phyloP scores from a whole-genome alignment of 257 asterid genomes.

The Rhazya stricta region DNA sequence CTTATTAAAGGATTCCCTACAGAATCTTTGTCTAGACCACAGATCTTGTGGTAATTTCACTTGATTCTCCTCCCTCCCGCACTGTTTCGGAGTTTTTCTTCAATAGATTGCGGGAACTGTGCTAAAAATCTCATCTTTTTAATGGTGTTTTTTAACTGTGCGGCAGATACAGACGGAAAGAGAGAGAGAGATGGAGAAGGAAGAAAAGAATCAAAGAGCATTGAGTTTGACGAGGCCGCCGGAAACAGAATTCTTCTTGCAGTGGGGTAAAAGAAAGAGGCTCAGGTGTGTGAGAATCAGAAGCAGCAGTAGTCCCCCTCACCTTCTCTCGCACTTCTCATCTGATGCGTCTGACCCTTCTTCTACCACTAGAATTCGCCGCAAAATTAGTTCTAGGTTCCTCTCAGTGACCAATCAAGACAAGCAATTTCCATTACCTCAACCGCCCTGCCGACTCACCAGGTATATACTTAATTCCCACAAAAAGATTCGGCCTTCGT shows the following conservation, averaged over 20 bases:
- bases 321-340: neutral
- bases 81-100: neutral
- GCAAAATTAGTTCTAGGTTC: conserved; percentile 30
- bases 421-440: conserved; percentile 22
- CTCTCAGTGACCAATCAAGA: conserved; percentile 19
- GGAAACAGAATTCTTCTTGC: conserved; percentile 36
- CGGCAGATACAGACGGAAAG: neutral
- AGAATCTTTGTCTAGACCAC: conserved; percentile 2
- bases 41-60: conserved; percentile 20
- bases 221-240: conserved; percentile 11
- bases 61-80: neutral
- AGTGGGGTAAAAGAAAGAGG: conserved; percentile 53
- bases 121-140: neutral
- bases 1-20: neutral
- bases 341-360: conserved; percentile 19
- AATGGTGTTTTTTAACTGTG: neutral
- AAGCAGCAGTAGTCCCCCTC: conserved; percentile 24
- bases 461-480: conserved; percentile 23
- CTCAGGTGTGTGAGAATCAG: conserved; percentile 44
- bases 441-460: conserved; percentile 23
- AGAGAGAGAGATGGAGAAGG: conserved; percentile 28
- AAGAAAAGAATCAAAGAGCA: conserved; percentile 22
- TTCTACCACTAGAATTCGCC: conserved; percentile 27
- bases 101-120: neutral
- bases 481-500: neutral